These are phyloP conservation scores for Penicillium sp. DNA, from an alignment of 2,329 filamentous ascomycete genomes.

Conservation along the genomic window DNA sequence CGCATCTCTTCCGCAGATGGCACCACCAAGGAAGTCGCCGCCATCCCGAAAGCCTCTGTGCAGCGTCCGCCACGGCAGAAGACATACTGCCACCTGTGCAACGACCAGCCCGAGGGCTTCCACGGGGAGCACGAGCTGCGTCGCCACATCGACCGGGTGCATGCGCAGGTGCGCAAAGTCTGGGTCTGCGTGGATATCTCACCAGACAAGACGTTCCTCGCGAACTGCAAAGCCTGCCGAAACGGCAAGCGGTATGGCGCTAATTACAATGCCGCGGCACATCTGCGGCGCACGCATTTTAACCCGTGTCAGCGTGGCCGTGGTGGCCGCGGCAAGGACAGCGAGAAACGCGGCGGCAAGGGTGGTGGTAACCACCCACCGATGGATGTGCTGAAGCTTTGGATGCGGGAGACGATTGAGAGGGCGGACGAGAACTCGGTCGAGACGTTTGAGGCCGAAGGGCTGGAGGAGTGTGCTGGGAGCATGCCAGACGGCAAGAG, in stretches of 20 bases:
- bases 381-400: constrained; percentile 63
- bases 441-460: not conserved
- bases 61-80: constrained; percentile 70
- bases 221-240: constrained; percentile 81
- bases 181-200: constrained; percentile 66
- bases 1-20: constrained; percentile 56
- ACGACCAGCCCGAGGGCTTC: constrained; percentile 74
- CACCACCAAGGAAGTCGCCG: constrained; percentile 57
- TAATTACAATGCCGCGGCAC: constrained; percentile 93
- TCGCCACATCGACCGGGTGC: constrained; percentile 68
- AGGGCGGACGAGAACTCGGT: constrained; percentile 34
- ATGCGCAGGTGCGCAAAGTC: constrained; percentile 61
- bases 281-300: constrained; percentile 86
- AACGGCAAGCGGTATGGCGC: constrained; percentile 78
- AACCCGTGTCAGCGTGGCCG: constrained; percentile 62
- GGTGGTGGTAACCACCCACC: constrained; percentile 63
- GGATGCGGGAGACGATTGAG: constrained; percentile 62
- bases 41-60: constrained; percentile 58
- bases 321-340: constrained; percentile 60
- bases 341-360: constrained; percentile 62
- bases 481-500: not conserved
- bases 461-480: not conserved
- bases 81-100: constrained; percentile 70
- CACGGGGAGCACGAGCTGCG: constrained; percentile 82
- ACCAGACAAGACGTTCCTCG: constrained; percentile 65